phyloP scores from a whole-genome alignment of 2,329 filamentous ascomycete genomes.

The Trichoderma asperellum region DNA sequence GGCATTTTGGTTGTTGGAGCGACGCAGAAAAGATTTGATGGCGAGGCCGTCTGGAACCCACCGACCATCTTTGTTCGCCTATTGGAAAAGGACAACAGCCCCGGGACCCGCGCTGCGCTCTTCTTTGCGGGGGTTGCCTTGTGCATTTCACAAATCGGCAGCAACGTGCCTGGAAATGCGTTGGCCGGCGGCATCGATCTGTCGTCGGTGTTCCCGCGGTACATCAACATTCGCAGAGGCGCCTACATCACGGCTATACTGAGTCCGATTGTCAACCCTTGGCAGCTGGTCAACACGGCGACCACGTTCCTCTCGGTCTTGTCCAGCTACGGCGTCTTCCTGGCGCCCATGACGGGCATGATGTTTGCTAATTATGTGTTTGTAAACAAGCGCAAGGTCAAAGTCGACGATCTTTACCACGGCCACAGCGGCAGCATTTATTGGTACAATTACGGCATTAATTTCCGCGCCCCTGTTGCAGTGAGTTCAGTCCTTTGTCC shows the following conservation, averaged over 20 bases:
- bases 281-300: slow-evolving; percentile 45
- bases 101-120: slow-evolving; percentile 43
- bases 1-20: slow-evolving; percentile 49
- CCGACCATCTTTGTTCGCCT: slow-evolving; percentile 42
- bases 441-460: slow-evolving; percentile 47
- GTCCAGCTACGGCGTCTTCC: slow-evolving; percentile 44
- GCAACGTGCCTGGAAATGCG: slow-evolving; percentile 45
- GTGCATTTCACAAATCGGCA: slow-evolving; percentile 44
- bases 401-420: slow-evolving; percentile 44
- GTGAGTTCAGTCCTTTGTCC: slow-evolving; percentile 36
- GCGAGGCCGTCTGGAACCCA: slow-evolving; percentile 46
- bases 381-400: slow-evolving; percentile 42
- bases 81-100: slow-evolving; percentile 37
- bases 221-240: slow-evolving; percentile 46
- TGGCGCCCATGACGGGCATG: slow-evolving; percentile 47
- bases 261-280: slow-evolving; percentile 45
- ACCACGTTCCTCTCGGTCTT: slow-evolving; percentile 44
- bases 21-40: slow-evolving; percentile 43
- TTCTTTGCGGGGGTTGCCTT: slow-evolving; percentile 47
- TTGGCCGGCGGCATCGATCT: slow-evolving; percentile 47
- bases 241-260: slow-evolving; percentile 44
- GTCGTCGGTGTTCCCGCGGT: slow-evolving; percentile 44
- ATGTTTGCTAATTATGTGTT: slow-evolving; percentile 45
- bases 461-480: slow-evolving; percentile 47
- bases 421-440: slow-evolving; percentile 42